A percentile compares a stretch with the other conserved stretches of the same genome.
Conservation (phyloP, 2,329 filamentous ascomycete genomes). For the Diaporthe citri region DNA sequence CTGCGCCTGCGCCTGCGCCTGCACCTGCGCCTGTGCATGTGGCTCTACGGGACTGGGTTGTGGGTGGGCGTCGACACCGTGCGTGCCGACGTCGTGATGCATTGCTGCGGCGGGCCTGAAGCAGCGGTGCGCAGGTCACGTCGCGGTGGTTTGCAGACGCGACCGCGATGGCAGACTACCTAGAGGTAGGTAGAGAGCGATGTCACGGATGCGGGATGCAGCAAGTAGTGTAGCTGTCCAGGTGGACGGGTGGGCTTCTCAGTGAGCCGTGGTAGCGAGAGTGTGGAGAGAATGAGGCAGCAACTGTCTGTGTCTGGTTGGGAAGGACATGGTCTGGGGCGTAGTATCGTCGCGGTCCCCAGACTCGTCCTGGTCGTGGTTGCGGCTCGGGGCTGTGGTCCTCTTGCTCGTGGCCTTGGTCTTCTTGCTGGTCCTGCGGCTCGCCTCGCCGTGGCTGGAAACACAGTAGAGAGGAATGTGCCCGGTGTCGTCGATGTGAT, state of each 20-base stretch:
- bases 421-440: background rate
- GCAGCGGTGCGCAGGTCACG: slow-evolving; percentile 5
- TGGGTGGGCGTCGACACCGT: slow-evolving; percentile 12
- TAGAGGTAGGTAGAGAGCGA: background rate
- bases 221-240: background rate
- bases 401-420: background rate
- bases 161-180: background rate
- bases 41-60: slow-evolving; percentile 4
- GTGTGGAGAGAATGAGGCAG: background rate
- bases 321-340: slow-evolving; percentile 18
- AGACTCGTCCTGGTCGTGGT: background rate
- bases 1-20: background rate
- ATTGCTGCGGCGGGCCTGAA: slow-evolving; percentile 16
- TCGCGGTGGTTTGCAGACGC: slow-evolving; percentile 2
- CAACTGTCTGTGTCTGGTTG: background rate
- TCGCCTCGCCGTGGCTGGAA: slow-evolving; percentile 4
- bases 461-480: background rate
- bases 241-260: slow-evolving; percentile 1
- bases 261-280: slow-evolving; percentile 10
- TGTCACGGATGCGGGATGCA: background rate
- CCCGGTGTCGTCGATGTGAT: background rate
- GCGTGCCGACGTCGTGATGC: slow-evolving; percentile 26
- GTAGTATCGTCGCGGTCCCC: background rate
- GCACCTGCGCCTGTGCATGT: slow-evolving; percentile 10
- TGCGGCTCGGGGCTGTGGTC: background rate